phyloP scores from a whole-genome alignment of 169 alveolate species.

The Eimeria mitis region DNA sequence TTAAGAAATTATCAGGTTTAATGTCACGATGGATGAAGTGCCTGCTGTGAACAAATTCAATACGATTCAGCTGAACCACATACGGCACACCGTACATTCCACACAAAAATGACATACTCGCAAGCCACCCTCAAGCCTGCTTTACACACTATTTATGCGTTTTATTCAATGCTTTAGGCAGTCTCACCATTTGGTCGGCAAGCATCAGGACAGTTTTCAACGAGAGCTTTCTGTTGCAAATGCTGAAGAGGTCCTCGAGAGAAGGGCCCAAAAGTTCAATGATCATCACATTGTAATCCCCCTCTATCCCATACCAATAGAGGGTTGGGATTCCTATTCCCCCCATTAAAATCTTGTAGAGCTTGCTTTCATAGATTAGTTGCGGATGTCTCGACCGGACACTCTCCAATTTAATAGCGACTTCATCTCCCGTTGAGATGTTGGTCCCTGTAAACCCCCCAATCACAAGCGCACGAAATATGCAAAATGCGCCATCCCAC shows the following conservation, averaged over 20 bases:
- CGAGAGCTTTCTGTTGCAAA: conserved; percentile 97
- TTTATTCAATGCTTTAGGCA: not conserved
- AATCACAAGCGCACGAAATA: not conserved
- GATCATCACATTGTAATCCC: conserved; percentile 98
- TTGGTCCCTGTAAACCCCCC: conserved; percentile 90
- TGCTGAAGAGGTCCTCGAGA: conserved; percentile 97
- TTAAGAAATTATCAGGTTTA: conserved; percentile 98
- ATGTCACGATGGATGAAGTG: conserved; percentile 98
- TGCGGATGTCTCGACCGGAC: conserved; percentile 95
- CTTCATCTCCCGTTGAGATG: conserved; percentile 97
- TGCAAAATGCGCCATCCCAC: not conserved
- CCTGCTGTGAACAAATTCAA: conserved; percentile 97
- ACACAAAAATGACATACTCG: not conserved
- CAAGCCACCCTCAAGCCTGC: not conserved
- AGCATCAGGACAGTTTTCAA: conserved; percentile 90
- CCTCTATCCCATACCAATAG: conserved; percentile 99
- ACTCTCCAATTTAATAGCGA: conserved; percentile 96
- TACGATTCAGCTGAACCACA: conserved; percentile 91
- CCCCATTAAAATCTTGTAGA: conserved; percentile 97
- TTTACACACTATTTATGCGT: not conserved
- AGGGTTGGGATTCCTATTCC: conserved; percentile 97
- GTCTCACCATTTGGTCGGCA: conserved; percentile 90
- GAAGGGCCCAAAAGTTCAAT: conserved; percentile 98
- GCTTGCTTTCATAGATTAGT: conserved; percentile 98
- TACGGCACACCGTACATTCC: not conserved